Percentiles rank a stretch among this genome's conserved stretches.
Conservation (phyloP, 352 stramenopile species). For the Elongisporangium prolatum region DNA sequence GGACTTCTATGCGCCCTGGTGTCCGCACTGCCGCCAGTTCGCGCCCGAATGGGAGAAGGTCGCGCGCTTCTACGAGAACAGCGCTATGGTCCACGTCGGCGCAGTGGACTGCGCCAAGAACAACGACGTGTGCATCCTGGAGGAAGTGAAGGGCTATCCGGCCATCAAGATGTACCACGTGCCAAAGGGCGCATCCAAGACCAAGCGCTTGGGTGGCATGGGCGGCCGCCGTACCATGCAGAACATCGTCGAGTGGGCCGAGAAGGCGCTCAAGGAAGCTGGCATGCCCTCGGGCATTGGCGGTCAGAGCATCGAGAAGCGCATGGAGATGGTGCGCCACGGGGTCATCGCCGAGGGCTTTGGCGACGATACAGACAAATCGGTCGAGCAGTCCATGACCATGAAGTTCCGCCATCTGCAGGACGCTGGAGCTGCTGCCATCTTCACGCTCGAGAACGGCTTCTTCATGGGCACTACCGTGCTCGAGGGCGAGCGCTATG, state of each 20-base stretch:
- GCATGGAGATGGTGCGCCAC: conserved; percentile 35
- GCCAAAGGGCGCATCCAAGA: conserved; percentile 32
- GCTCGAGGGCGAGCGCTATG: conserved; percentile 60
- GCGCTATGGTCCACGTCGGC: conserved; percentile 50
- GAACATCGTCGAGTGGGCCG: conserved; percentile 57
- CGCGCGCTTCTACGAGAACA: conserved; percentile 57
- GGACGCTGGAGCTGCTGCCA: conserved; percentile 56
- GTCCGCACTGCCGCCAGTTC: conserved; percentile 75
- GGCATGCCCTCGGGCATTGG: conserved; percentile 50
- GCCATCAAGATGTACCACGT: conserved; percentile 73
- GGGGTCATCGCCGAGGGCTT: not conserved
- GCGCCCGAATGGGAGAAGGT: conserved; percentile 71
- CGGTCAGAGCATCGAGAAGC: conserved; percentile 34
- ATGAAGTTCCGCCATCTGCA: conserved; percentile 67
- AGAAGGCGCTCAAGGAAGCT: conserved; percentile 45
- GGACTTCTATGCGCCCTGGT: conserved; percentile 86
- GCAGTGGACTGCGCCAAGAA: conserved; percentile 75
- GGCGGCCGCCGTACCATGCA: conserved; percentile 26
- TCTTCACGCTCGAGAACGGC: conserved; percentile 68
- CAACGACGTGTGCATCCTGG: conserved; percentile 45
- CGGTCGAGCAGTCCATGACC: conserved; percentile 38
- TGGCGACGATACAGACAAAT: conserved; percentile 20
- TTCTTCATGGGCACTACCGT: conserved; percentile 65
- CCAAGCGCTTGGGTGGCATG: not conserved
- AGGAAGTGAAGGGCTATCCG: conserved; percentile 64